phyloP scores from a whole-genome alignment of 345 rosid genomes.

The Populus simonii region DNA sequence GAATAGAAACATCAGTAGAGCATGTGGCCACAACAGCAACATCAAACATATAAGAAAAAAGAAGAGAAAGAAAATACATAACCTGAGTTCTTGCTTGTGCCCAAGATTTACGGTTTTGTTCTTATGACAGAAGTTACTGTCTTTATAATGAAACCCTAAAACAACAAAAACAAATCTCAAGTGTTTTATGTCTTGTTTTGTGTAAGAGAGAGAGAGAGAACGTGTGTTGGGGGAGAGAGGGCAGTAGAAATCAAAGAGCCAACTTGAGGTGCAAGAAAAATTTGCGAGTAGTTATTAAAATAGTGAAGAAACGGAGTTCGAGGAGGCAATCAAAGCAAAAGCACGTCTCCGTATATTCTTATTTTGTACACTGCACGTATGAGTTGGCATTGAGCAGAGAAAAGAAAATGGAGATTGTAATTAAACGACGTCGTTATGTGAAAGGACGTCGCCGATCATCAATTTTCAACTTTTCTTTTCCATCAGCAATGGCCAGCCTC shows the following conservation, averaged over 20 bases:
- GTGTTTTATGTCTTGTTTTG: background rate
- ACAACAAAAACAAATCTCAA: background rate
- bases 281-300: background rate
- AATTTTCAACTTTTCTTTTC: too few species aligned
- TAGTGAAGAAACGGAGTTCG: background rate
- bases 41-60: background rate
- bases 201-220: background rate
- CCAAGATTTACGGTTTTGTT: constrained; percentile 27
- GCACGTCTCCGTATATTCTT: background rate
- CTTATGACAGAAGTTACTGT: background rate
- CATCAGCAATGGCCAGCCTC: too few species aligned
- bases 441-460: too few species aligned
- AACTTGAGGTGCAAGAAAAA: constrained; percentile 39
- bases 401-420: background rate
- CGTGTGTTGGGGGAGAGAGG: background rate
- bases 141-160: background rate
- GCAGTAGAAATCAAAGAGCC: background rate
- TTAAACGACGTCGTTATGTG: too few species aligned
- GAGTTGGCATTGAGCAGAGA: background rate
- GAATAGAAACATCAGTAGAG: background rate
- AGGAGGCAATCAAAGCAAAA: background rate
- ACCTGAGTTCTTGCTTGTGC: constrained; percentile 8
- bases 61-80: constrained; percentile 8
- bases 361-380: background rate
- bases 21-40: background rate